Evolutionary conservation across 1,284 basidiomycete genomes (phyloP).

Genomic region (Neolentinus lepideus): DNA sequence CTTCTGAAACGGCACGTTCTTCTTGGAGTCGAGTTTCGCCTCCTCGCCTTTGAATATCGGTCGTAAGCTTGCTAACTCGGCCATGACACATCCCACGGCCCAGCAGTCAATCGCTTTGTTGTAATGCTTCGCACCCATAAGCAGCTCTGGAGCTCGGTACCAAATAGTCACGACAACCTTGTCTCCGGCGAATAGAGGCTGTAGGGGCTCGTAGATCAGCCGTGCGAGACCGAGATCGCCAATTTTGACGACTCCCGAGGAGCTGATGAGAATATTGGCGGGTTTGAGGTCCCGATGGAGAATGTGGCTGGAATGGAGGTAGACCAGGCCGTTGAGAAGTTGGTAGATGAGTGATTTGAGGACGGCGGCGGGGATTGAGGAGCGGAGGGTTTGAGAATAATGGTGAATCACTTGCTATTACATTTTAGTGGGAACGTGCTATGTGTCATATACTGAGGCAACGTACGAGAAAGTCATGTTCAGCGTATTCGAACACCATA

Average conservation of each 20-base stretch:
- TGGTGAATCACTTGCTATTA: constrained; percentile 95
- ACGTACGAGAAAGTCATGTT: constrained; percentile 92
- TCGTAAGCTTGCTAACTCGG: constrained; percentile 86
- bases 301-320: constrained; percentile 93
- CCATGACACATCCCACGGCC: constrained; percentile 97
- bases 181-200: constrained; percentile 84
- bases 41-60: constrained; percentile 99
- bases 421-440: neutral
- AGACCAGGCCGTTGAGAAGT: constrained; percentile 91
- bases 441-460: constrained; percentile 5
- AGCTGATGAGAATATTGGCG: constrained; percentile 95
- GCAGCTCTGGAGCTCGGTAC: constrained; percentile 95
- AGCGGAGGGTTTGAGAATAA: constrained; percentile 84
- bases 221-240: constrained; percentile 95
- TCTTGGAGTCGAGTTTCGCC: constrained; percentile 90
- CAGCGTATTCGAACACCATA: constrained; percentile 99
- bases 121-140: constrained; percentile 95
- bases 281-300: constrained; percentile 97
- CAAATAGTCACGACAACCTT: constrained; percentile 99
- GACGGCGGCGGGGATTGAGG: constrained; percentile 66
- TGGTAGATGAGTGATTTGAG: constrained; percentile 95
- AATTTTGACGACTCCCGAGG: constrained; percentile 90
- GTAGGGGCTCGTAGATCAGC: constrained; percentile 78
- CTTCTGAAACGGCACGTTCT: constrained; percentile 90
- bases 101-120: constrained; percentile 94